phyloP scores from a whole-genome alignment of 176 grass and related monocot species.

The Oryza glaberrima region DNA sequence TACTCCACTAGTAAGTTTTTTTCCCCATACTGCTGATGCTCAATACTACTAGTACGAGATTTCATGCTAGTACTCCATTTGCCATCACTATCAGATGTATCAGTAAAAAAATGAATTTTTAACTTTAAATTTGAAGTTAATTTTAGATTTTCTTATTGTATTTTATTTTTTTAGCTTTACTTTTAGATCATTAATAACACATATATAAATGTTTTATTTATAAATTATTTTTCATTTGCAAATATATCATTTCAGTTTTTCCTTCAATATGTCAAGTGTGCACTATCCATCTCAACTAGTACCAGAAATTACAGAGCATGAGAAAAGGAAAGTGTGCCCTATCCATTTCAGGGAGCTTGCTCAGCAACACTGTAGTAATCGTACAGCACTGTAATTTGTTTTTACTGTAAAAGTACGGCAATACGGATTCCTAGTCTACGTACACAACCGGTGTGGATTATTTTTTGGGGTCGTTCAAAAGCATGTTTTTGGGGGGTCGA shows the following conservation, averaged over 20 bases:
- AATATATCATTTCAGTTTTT: no score
- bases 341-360: not conserved
- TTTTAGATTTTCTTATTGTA: no score
- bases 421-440: constrained; percentile 8
- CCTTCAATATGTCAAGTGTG: no score
- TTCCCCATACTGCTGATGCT: not conserved
- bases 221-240: no score
- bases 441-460: constrained; percentile 11
- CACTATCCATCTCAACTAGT: not conserved
- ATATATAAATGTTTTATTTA: no score
- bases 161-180: no score
- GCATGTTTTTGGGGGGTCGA: constrained; percentile 49
- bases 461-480: constrained; percentile 36
- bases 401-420: not conserved
- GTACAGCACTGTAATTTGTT: not conserved
- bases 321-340: not conserved
- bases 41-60: not conserved
- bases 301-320: not conserved
- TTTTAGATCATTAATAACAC: no score
- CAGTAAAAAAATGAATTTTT: not conserved
- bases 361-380: not conserved
- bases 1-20: not conserved
- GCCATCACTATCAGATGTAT: not conserved
- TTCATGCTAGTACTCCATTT: not conserved
- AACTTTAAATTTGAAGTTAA: no score